Percentiles rank a stretch among this genome's conserved stretches.
These are phyloP conservation scores for Breynia disticha DNA, from an alignment of 441 rosid species.

Conservation along the genomic window DNA sequence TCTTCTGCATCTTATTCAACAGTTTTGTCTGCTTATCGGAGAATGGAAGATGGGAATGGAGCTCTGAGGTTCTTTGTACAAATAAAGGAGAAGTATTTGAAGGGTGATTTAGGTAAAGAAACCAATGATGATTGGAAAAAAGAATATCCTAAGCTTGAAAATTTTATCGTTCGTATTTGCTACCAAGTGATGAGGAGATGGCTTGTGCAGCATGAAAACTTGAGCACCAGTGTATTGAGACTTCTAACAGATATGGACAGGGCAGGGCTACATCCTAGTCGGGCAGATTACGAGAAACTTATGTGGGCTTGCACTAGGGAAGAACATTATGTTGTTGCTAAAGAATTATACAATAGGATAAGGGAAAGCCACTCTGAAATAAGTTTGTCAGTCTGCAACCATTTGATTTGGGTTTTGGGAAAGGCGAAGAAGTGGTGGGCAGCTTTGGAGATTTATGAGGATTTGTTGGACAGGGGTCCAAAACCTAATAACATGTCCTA, in stretches of 20 bases:
- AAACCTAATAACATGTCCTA: conserved; percentile 62
- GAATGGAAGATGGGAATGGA: conserved; percentile 71
- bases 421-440: conserved; percentile 95
- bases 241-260: conserved; percentile 62
- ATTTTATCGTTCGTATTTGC: conserved; percentile 55
- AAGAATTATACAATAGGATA: conserved; percentile 59
- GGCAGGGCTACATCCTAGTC: conserved; percentile 38
- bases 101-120: conserved; percentile 46
- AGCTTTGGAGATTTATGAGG: conserved; percentile 81
- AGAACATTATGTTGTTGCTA: conserved; percentile 56
- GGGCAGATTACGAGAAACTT: conserved; percentile 66
- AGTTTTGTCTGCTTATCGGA: conserved; percentile 63
- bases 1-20: conserved; percentile 63
- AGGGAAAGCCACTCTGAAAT: conserved; percentile 50
- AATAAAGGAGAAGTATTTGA: conserved; percentile 42
- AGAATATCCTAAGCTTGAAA: conserved; percentile 55
- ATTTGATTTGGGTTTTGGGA: conserved; percentile 87
- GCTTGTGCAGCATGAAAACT: conserved; percentile 50
- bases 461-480: conserved; percentile 74
- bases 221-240: conserved; percentile 42
- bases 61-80: conserved; percentile 60
- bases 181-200: conserved; percentile 77
- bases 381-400: conserved; percentile 81
- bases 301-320: conserved; percentile 83
- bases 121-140: conserved; percentile 41